Evolutionary conservation across 306 rosid species (phyloP), one percentile per base, ranked within the genome.

Genomic region (Coriaria nepalensis): DNA sequence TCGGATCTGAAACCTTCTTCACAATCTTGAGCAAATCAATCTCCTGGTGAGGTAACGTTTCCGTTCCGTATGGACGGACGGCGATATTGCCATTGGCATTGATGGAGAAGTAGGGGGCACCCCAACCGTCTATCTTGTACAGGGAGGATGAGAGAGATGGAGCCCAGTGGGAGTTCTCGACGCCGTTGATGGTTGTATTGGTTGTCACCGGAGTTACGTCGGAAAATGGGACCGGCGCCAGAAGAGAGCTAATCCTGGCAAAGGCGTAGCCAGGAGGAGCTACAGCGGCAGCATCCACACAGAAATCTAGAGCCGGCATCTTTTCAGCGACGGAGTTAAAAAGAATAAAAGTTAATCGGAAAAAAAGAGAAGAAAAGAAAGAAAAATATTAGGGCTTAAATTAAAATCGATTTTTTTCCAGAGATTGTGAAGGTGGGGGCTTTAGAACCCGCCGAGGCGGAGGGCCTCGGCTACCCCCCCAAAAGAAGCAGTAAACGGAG

Each of bases 401-500:
- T 50, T 35, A 12, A 12, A 6, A 4, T 8, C 40, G 6, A 46
- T 51, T 37, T 52, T 45, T 45, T 33, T 15, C 9, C 63, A 15
- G 10, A 37, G 72, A 64, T 67, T 62, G 93, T 74, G 59, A 49
- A 61, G 73, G 52, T 80, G 94, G 96, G 96, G 96, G 96, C 79
- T 78, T 83, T 80, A 65, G 69, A 72, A 88, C 86, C 94, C 88
- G 96, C 93, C 93, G 96, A 82, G 96, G 96, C 96, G 80, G 82
- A 76, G 76, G 1, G 96, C 96, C 96, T 83, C 96, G 93, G 96
- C 95, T 79, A 71, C 95, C 95, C 95, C 93, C 93, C 52, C 93
- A 81, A 74, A 76, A 70, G 82, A 57, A 67, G 75, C 93, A 76
- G 82, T 71, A 55, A 71, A 15, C 37, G 57, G 68, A 70, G 72